Evolutionary conservation across 1,284 basidiomycete species (phyloP).

Genomic region (Microbotryum silenes-acaulis): DNA sequence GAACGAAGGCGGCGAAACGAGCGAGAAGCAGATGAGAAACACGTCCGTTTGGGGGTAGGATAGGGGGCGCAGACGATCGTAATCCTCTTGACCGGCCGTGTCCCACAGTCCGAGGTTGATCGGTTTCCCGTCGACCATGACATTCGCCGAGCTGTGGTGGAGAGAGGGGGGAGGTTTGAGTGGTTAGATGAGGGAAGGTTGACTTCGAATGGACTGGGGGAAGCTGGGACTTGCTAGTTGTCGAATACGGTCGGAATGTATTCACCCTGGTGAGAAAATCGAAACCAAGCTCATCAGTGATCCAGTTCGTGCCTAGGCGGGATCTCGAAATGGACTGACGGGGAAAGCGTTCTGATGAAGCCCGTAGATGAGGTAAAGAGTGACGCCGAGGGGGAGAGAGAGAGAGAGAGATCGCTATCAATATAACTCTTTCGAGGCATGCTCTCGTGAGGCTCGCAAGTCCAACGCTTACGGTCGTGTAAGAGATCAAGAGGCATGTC

Average conservation of each 20-base stretch:
- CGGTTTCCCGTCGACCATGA: conserved; percentile 98
- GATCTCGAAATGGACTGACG: conserved; percentile 49
- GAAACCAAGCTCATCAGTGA: not conserved
- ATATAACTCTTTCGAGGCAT: too few species aligned
- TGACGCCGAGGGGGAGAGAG: not conserved
- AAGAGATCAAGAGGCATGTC: conserved; percentile 95
- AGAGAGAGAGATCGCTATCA: not conserved
- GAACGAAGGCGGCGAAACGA: conserved; percentile 93
- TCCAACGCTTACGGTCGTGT: conserved; percentile 58
- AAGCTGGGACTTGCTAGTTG: conserved; percentile 66
- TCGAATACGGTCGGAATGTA: conserved; percentile 95
- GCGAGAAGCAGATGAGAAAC: conserved; percentile 97
- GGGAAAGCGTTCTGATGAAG: conserved; percentile 67
- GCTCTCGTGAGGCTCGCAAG: too few species aligned
- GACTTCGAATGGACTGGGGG: conserved; percentile 47
- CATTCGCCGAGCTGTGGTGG: conserved; percentile 47
- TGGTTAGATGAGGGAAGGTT: not conserved
- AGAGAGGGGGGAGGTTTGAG: not conserved
- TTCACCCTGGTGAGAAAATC: conserved; percentile 58
- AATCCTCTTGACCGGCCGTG: conserved; percentile 98
- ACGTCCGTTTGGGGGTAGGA: conserved; percentile 99
- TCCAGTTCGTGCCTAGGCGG: conserved; percentile 14
- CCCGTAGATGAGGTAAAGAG: not conserved
- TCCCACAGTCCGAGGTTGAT: conserved; percentile 97
- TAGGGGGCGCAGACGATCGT: conserved; percentile 92